A percentile compares a stretch with the other conserved stretches of the same genome.
These are phyloP conservation scores for Asparagopsis taxiformis DNA, from an alignment of 31 red algal species.

Conservation along the genomic window DNA sequence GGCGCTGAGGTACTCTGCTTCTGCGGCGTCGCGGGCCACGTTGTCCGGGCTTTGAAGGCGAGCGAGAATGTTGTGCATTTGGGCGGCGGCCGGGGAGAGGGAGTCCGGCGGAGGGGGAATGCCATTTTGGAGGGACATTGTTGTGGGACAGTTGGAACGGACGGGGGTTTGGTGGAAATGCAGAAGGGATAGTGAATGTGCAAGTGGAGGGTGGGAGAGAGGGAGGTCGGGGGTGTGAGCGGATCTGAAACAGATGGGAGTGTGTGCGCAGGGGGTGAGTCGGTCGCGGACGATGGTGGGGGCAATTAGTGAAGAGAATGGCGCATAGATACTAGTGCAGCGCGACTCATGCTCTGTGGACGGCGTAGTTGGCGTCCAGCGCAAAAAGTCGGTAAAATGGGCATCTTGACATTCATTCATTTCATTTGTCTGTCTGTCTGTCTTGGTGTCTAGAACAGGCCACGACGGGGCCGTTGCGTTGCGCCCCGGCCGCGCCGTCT, in stretches of 20 bases:
- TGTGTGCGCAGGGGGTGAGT: not conserved
- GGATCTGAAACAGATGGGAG: not conserved
- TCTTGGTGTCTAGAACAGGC: too few relatives aligned
- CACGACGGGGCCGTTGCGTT: too few relatives aligned
- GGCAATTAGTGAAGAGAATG: too few relatives aligned
- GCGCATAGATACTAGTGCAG: too few relatives aligned
- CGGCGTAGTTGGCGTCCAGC: too few relatives aligned
- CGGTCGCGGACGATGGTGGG: not conserved
- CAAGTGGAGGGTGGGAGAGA: not conserved
- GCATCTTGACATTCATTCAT: too few relatives aligned
- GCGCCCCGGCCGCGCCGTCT: too few relatives aligned
- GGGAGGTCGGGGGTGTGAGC: not conserved
- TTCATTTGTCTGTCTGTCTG: too few relatives aligned
- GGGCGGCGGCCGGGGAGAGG: constrained; percentile 32
- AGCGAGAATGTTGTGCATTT: constrained; percentile 82
- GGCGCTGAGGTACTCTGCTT: constrained; percentile 74
- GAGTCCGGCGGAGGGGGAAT: constrained; percentile 3
- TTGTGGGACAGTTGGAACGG: not conserved
- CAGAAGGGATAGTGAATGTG: not conserved
- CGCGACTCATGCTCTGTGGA: too few relatives aligned
- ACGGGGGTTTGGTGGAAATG: not conserved
- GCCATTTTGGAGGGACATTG: constrained; percentile 28
- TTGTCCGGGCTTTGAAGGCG: constrained; percentile 91
- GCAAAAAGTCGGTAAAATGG: too few relatives aligned
- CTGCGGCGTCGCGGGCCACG: constrained; percentile 58